Conservation (phyloP, 2,329 filamentous ascomycete genomes). For the Hypoxylon rubiginosum region DNA sequence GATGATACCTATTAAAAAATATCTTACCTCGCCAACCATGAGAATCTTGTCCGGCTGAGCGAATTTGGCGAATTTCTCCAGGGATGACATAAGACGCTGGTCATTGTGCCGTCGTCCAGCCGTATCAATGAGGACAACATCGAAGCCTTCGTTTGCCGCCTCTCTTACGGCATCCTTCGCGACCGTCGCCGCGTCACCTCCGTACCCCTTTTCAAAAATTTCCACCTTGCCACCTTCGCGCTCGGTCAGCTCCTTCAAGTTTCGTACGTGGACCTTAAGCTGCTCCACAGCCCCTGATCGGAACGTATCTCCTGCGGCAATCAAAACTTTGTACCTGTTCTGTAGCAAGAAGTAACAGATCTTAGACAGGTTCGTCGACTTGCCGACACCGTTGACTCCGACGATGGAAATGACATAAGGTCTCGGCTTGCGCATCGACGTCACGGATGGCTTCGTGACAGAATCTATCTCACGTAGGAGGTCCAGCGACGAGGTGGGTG, state of each 20-base stretch:
- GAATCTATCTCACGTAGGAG: slow-evolving; percentile 92
- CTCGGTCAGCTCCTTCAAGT: slow-evolving; percentile 87
- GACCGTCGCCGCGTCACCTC: slow-evolving; percentile 95
- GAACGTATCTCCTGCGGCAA: slow-evolving; percentile 97
- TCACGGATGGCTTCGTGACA: slow-evolving; percentile 75
- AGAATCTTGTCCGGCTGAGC: slow-evolving; percentile 98
- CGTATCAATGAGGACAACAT: slow-evolving; percentile 97
- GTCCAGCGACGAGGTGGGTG: slow-evolving; percentile 93
- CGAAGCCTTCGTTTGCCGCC: slow-evolving; percentile 80
- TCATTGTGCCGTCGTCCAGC: slow-evolving; percentile 96
- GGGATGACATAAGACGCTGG: slow-evolving; percentile 91
- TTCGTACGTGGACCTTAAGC: slow-evolving; percentile 92
- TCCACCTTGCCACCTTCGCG: slow-evolving; percentile 89
- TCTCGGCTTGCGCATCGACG: slow-evolving; percentile 73
- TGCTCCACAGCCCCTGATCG: slow-evolving; percentile 97
- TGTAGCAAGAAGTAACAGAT: slow-evolving; percentile 98
- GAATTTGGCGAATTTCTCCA: slow-evolving; percentile 98
- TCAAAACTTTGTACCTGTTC: slow-evolving; percentile 95
- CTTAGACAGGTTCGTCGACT: slow-evolving; percentile 97
- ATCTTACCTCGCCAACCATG: slow-evolving; percentile 81
- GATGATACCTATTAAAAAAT: background rate
- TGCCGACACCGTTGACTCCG: slow-evolving; percentile 97
- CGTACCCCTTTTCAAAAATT: slow-evolving; percentile 96
- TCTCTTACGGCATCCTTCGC: slow-evolving; percentile 92
- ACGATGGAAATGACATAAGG: slow-evolving; percentile 99